Evolutionary conservation across 2,329 filamentous ascomycete genomes (phyloP).

Genomic region (Aspergillus sp.): DNA sequence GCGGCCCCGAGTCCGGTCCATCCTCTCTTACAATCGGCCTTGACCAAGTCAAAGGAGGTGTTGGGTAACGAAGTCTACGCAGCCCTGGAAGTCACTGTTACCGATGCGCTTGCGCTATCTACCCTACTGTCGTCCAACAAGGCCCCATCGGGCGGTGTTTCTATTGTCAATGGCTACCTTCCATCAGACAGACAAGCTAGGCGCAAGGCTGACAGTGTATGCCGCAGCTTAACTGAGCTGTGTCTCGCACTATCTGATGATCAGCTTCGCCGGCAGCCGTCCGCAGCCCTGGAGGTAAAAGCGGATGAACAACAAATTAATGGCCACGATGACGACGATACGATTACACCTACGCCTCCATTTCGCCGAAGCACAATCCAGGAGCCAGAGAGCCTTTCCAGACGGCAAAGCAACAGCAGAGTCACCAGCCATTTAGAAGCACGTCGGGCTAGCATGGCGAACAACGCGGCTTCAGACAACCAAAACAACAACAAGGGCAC

Average conservation of each 20-base stretch:
- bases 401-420: slow-evolving; percentile 31
- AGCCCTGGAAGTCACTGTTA: slow-evolving; percentile 76
- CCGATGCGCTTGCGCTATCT: slow-evolving; percentile 77
- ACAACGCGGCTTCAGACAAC: slow-evolving; percentile 16
- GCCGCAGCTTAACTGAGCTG: slow-evolving; percentile 87
- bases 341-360: slow-evolving; percentile 29
- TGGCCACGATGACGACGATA: slow-evolving; percentile 30
- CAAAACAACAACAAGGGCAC: slow-evolving; percentile 10
- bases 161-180: slow-evolving; percentile 40
- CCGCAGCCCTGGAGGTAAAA: slow-evolving; percentile 32
- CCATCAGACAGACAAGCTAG: slow-evolving; percentile 78
- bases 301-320: slow-evolving; percentile 25
- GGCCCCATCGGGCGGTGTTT: slow-evolving; percentile 53
- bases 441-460: slow-evolving; percentile 43
- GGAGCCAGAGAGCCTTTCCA: slow-evolving; percentile 38
- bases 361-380: slow-evolving; percentile 43
- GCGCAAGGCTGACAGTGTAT: slow-evolving; percentile 89
- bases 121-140: slow-evolving; percentile 74
- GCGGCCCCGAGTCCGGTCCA: slow-evolving; percentile 61
- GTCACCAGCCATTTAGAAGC: slow-evolving; percentile 40
- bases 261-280: slow-evolving; percentile 33
- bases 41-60: slow-evolving; percentile 73
- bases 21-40: slow-evolving; percentile 75
- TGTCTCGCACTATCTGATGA: slow-evolving; percentile 79
- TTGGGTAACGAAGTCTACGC: slow-evolving; percentile 72